Evolutionary conservation across 2,329 filamentous ascomycete species (phyloP).

Genomic region (Epichloe sibirici): DNA sequence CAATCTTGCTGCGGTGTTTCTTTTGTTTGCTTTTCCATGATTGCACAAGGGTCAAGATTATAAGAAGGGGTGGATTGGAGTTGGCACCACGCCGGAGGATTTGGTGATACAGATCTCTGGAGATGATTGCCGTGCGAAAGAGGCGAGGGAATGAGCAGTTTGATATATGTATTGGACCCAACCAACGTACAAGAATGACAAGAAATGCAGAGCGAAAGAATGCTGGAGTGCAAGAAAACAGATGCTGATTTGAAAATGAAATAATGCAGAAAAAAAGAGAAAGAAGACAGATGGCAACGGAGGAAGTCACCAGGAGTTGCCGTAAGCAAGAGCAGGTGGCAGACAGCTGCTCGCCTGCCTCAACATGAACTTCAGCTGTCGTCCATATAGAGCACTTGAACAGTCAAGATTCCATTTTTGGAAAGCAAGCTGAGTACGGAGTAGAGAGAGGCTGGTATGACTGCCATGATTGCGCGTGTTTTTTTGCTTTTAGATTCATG

Average conservation of each 20-base stretch:
- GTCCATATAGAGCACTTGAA: background rate
- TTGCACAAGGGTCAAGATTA: slow-evolving; percentile 5
- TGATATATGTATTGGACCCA: background rate
- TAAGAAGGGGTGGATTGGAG: slow-evolving; percentile 5
- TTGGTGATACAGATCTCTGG: background rate
- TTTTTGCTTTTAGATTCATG: too few species aligned
- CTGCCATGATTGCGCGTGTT: too few species aligned
- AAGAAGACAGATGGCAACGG: background rate
- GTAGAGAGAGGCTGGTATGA: too few species aligned
- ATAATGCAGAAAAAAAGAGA: background rate
- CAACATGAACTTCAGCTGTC: background rate
- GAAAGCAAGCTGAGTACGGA: background rate
- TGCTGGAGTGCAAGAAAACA: background rate
- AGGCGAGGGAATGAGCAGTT: background rate
- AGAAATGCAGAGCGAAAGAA: background rate
- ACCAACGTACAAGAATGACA: background rate
- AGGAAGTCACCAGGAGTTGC: background rate
- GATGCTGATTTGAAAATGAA: background rate
- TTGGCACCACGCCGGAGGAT: slow-evolving; percentile 9
- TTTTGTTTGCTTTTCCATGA: slow-evolving; percentile 12
- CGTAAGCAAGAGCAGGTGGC: background rate
- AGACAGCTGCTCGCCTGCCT: background rate
- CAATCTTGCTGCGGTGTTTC: slow-evolving; percentile 7
- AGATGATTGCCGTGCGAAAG: background rate
- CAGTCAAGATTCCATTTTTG: background rate